Base-by-base conservation (phyloP, 345 rosid genomes). In the Eucalyptus sp. region DNA sequence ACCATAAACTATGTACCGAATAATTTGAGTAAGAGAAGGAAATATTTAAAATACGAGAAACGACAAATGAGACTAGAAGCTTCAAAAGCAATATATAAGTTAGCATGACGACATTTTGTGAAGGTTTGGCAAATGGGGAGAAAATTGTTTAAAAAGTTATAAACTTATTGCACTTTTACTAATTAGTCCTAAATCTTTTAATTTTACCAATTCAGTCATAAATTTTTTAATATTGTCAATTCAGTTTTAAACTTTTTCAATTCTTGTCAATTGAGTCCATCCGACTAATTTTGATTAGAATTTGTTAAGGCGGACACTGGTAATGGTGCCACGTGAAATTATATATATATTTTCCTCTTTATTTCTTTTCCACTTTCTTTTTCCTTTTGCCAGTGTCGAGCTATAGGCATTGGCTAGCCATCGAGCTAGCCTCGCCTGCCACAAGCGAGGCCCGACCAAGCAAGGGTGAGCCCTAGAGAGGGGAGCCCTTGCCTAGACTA, bases 361-460 rank as follows among this genome's bases (percentile, higher is more conserved):
- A n/a, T n/a, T n/a, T n/a, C n/a, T n/a, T n/a, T n/a, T 51, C 56
- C 4, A 52, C 24, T 52, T 52, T 18, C 9, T 52, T 52, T 3
- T 52, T 52, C 4, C 10, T 52, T 52, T 52, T 52, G 4, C 0
- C 0, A 10, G 1, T 52, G 58, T 2, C 58, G 2, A 52, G 0
- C 4, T 52, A 52, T 52, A 52, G 4, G 25, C 10, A 52, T 52
- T 52, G 25, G 25, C 58, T 0, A 52, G 2, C 58, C 58, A 52
- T 52, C 0, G 4, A 0, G 4, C 58, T 52, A 20, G 4, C 58
- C 58, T 52, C 1, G 4, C 58, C 2, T 1, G 0, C 5, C 25
- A 52, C 58, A 52, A 20, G 25, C 5, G 2, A 52, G 58, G 58
- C 58, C 4, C 2, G 1, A 52, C 25, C 58, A 52, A 52, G 10